These are phyloP conservation scores for Parietaria judaica DNA, from an alignment of 306 rosid genomes.

Conservation along the genomic window DNA sequence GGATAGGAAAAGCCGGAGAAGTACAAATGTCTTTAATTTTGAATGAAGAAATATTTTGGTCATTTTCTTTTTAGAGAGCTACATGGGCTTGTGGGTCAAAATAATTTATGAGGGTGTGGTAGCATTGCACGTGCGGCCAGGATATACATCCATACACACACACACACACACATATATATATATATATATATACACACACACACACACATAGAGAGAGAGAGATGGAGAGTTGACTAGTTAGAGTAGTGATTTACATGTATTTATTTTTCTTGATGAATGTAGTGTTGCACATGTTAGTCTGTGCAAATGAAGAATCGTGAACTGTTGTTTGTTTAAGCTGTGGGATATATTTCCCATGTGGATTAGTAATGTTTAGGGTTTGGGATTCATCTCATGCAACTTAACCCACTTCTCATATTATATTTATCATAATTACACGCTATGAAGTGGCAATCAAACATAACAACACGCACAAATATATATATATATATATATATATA, in stretches of 20 bases:
- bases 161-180: no score
- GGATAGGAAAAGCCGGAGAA: background rate
- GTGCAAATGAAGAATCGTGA: constrained; percentile 14
- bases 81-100: background rate
- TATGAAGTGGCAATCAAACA: background rate
- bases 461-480: background rate
- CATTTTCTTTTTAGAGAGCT: background rate
- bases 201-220: no score
- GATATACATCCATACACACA: no score
- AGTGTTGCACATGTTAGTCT: constrained; percentile 18
- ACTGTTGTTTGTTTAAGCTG: constrained; percentile 1
- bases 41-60: background rate
- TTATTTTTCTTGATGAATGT: background rate
- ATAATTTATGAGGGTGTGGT: background rate
- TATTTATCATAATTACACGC: no score
- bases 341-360: constrained; percentile 11
- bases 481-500: background rate
- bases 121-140: constrained; percentile 5
- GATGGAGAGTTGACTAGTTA: constrained; percentile 8
- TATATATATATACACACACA: no score
- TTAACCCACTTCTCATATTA: constrained; percentile 11
- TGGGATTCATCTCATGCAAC: constrained; percentile 10
- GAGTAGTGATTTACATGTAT: background rate
- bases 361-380: background rate
- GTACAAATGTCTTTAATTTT: background rate